phyloP scores from a whole-genome alignment of 2,329 filamentous ascomycete genomes.

The Myriosclerotinia curreyana region DNA sequence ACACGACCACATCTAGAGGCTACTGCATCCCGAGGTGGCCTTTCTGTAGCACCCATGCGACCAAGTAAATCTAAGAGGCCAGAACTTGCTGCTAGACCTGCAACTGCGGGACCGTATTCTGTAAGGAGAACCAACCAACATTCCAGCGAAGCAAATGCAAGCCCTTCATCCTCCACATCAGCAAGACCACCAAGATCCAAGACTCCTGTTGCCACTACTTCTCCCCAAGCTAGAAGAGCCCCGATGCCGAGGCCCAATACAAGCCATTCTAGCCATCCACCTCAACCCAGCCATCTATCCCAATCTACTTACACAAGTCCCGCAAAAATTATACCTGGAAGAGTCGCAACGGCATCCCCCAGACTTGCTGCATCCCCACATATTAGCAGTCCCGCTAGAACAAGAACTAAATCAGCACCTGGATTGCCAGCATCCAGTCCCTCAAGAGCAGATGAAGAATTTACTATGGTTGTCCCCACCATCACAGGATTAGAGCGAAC shows the following conservation, averaged over 20 bases:
- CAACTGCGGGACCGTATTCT: constrained; percentile 64
- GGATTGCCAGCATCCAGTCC: constrained; percentile 41
- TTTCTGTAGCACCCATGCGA: constrained; percentile 63
- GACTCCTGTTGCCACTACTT: constrained; percentile 49
- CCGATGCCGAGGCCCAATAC: constrained; percentile 37
- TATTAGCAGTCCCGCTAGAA: constrained; percentile 28
- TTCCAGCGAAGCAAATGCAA: constrained; percentile 36
- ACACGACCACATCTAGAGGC: constrained; percentile 46
- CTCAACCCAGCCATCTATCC: constrained; percentile 36
- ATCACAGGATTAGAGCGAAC: constrained; percentile 42
- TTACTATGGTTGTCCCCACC: constrained; percentile 52
- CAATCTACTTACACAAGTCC: constrained; percentile 44
- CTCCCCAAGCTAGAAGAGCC: constrained; percentile 38
- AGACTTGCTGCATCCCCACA: constrained; percentile 27
- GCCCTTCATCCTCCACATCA: constrained; percentile 38
- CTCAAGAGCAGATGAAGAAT: constrained; percentile 50
- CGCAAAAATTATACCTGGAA: constrained; percentile 39
- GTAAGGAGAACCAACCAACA: constrained; percentile 45
- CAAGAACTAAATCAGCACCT: constrained; percentile 26
- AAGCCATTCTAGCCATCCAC: constrained; percentile 39
- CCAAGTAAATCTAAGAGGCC: constrained; percentile 53
- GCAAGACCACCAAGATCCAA: constrained; percentile 45
- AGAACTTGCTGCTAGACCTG: constrained; percentile 55
- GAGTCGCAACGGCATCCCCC: constrained; percentile 26
- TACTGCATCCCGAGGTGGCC: constrained; percentile 48